Conservation (phyloP, 495 filamentous ascomycete genomes). For the Viridothelium virens region DNA sequence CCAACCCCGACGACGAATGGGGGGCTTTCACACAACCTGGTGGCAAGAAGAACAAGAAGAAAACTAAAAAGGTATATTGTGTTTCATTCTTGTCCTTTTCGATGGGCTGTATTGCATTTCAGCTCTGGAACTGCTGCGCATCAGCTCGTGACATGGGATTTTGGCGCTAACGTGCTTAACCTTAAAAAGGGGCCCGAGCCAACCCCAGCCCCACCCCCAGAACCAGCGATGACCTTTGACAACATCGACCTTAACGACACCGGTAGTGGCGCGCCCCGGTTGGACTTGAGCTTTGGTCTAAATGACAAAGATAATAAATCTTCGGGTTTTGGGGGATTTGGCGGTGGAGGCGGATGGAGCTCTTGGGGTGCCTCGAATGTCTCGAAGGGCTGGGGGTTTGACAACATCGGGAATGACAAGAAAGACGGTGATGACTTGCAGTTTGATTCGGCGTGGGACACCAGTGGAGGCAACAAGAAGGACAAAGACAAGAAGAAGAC, state of each 20-base stretch:
- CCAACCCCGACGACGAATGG: conserved; percentile 33
- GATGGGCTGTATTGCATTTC: conserved; percentile 2
- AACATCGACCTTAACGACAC: conserved; percentile 26
- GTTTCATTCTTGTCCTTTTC: not conserved
- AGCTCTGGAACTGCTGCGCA: conserved; percentile 11
- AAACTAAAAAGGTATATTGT: conserved; percentile 21
- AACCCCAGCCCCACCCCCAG: conserved; percentile 17
- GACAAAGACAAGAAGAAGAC: conserved; percentile 21
- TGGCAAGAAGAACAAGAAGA: conserved; percentile 24
- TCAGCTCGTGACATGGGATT: not conserved
- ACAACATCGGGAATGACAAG: not conserved
- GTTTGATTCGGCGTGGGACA: conserved; percentile 18
- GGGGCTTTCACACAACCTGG: conserved; percentile 29
- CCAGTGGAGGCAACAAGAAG: conserved; percentile 18
- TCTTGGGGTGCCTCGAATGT: conserved; percentile 23
- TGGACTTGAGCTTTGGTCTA: conserved; percentile 26
- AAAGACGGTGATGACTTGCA: conserved; percentile 7
- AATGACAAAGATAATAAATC: conserved; percentile 21
- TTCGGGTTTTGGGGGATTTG: conserved; percentile 24
- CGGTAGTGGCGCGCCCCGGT: conserved; percentile 20
- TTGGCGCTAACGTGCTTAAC: conserved; percentile 13
- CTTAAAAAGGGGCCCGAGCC: conserved; percentile 23
- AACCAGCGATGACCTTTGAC: conserved; percentile 28
- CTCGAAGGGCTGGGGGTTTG: conserved; percentile 4
- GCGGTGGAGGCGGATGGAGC: conserved; percentile 23